These are phyloP conservation scores for Aspergillus biplanus DNA, from an alignment of 495 filamentous ascomycete species.

Conservation along the genomic window DNA sequence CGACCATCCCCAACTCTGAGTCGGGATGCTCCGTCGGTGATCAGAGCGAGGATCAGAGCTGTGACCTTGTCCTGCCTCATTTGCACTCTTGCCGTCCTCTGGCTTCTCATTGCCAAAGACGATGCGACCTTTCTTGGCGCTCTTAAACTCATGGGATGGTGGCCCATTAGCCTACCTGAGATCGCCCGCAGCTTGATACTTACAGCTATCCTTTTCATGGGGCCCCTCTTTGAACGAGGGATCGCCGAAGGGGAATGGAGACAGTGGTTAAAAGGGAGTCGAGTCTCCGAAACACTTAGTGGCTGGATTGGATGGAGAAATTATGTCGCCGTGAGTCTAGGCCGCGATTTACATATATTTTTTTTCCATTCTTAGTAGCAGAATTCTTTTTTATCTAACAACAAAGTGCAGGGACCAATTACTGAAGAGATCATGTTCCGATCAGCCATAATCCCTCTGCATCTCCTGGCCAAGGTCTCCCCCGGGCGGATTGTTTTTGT, in stretches of 20 bases:
- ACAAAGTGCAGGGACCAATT: conserved; percentile 67
- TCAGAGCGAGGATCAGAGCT: conserved; percentile 79
- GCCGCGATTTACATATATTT: not conserved
- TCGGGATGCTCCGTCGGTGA: conserved; percentile 87
- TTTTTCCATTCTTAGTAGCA: not conserved
- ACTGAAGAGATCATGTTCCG: conserved; percentile 96
- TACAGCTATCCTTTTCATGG: conserved; percentile 79
- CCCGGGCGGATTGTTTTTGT: conserved; percentile 69
- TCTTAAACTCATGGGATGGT: conserved; percentile 71
- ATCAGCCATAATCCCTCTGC: conserved; percentile 77
- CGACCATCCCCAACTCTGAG: conserved; percentile 81
- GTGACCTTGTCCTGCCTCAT: conserved; percentile 72
- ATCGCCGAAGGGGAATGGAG: conserved; percentile 73
- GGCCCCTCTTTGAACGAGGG: conserved; percentile 78
- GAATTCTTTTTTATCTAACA: conserved; percentile 9
- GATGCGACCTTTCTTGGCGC: conserved; percentile 52
- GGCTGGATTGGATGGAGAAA: conserved; percentile 70
- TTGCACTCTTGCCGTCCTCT: conserved; percentile 62
- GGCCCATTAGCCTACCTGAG: conserved; percentile 68
- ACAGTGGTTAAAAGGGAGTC: conserved; percentile 56
- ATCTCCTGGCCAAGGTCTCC: conserved; percentile 70
- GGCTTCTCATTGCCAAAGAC: conserved; percentile 57
- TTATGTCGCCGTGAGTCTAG: conserved; percentile 59
- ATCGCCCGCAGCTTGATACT: conserved; percentile 61
- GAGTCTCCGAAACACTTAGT: conserved; percentile 50